Evolutionary conservation across 2,329 filamentous ascomycete species (phyloP).

Genomic region (Fusarium sp.): DNA sequence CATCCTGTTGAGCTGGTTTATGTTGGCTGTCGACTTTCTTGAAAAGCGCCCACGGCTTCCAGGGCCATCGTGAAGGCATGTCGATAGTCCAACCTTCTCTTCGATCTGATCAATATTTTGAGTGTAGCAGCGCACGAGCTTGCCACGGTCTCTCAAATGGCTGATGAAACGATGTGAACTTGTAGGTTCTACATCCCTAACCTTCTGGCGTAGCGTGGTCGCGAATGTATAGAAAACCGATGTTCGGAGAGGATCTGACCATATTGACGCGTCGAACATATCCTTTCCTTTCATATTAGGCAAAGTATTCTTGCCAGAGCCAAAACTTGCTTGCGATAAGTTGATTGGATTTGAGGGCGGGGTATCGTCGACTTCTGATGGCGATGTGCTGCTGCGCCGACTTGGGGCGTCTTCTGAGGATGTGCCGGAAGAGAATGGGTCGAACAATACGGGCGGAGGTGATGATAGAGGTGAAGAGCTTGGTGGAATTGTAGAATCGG

Average conservation of each 20-base stretch:
- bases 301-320: slow-evolving; percentile 49
- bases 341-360: slow-evolving; percentile 52
- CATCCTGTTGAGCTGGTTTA: slow-evolving; percentile 49
- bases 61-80: slow-evolving; percentile 67
- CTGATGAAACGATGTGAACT: slow-evolving; percentile 75
- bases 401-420: slow-evolving; percentile 50
- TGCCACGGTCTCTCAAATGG: slow-evolving; percentile 71
- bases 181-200: slow-evolving; percentile 70
- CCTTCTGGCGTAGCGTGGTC: slow-evolving; percentile 71
- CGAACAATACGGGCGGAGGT: slow-evolving; percentile 62
- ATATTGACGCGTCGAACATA: slow-evolving; percentile 76
- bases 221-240: slow-evolving; percentile 79
- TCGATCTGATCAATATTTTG: slow-evolving; percentile 81
- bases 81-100: slow-evolving; percentile 73
- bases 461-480: slow-evolving; percentile 67
- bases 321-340: slow-evolving; percentile 50
- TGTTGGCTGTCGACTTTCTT: slow-evolving; percentile 53
- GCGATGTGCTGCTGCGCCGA: slow-evolving; percentile 50
- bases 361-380: slow-evolving; percentile 57
- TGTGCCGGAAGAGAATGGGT: slow-evolving; percentile 56
- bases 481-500: slow-evolving; percentile 35
- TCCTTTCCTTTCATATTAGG: slow-evolving; percentile 76
- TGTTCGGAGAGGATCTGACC: slow-evolving; percentile 73
- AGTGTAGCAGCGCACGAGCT: slow-evolving; percentile 76
- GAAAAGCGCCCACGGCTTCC: slow-evolving; percentile 70